Base-by-base conservation (phyloP, 2,329 filamentous ascomycete species). In the Pseudogymnoascus sp. region DNA sequence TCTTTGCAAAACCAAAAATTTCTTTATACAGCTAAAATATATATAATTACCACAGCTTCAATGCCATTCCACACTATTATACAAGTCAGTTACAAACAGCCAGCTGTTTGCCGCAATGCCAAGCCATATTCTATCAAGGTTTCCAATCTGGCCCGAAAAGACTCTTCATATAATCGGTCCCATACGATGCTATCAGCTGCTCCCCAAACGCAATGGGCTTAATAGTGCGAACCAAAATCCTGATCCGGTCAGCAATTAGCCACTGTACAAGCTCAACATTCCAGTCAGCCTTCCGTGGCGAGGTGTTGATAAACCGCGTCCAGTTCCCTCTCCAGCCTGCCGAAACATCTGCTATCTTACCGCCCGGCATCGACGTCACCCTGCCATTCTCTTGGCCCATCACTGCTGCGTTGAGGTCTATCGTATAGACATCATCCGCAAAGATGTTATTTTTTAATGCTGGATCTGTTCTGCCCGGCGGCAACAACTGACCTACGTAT, bases 371-470 rank as follows among this genome's bases (percentile, higher is more conserved):
- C 29, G 48, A 13, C 10, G 48, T 35, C 48, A 10, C 8, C 9
- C 15, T 8, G 13, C 29, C 29, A 1, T 55, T 21, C 3, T 33
- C 29, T 5, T 9, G 9, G 29, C 2, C 48, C 12, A 55, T 8
- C 48, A 55, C 48, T 15, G 48, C 29, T 33, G 48, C 48, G 48
- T 55, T 55, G 48, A 55, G 48, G 15, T 55, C 48, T 17, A 55
- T 55, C 4, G 48, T 33, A 33, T 55, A 55, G 48, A 33, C 10
- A 29, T 55, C 48, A 33, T 55, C 48, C 3, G 48, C 29, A 33
- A 55, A 33, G n/a, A 55, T 15, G 29, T 55, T 55, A 2, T 33
- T 55, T 33, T 3, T 55, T 55, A 55, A 17, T 2, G 2, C 21
- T 12, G 48, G 48, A 17, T 55, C 48, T 17, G 48, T 10, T 8